These are phyloP conservation scores for Panaeolus papilionaceus DNA, from an alignment of 768 basidiomycete species.

Conservation along the genomic window DNA sequence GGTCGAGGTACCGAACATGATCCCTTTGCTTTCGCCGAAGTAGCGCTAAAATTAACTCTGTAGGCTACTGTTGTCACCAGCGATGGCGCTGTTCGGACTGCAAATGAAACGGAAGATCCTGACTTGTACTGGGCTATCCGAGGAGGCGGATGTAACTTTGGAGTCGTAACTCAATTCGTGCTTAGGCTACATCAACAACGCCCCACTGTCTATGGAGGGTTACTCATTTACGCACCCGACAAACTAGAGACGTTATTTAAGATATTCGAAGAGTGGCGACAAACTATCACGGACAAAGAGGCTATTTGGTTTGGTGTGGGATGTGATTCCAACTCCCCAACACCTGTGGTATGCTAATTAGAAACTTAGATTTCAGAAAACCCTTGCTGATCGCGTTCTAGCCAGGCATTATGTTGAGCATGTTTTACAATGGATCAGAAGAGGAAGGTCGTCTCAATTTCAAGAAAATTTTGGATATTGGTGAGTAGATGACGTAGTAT, in stretches of 20 bases:
- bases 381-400: constrained; percentile 21
- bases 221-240: constrained; percentile 39
- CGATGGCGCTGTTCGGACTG: constrained; percentile 44
- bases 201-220: constrained; percentile 50
- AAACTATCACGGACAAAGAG: constrained; percentile 42
- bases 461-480: constrained; percentile 50
- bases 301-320: constrained; percentile 35
- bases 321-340: constrained; percentile 40
- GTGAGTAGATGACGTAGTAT: constrained; percentile 30
- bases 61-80: constrained; percentile 52
- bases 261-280: constrained; percentile 43
- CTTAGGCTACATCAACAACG: constrained; percentile 54
- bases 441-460: constrained; percentile 50
- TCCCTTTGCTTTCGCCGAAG: neutral
- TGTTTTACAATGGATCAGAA: constrained; percentile 58
- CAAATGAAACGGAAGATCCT: constrained; percentile 39
- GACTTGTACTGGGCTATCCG: constrained; percentile 60
- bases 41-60: too few species aligned
- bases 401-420: constrained; percentile 41
- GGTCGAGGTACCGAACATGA: constrained; percentile 31
- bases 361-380: neutral
- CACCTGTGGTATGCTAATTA: constrained; percentile 36
- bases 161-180: constrained; percentile 60
- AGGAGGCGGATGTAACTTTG: constrained; percentile 61
- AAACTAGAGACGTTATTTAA: constrained; percentile 37